A percentile compares a stretch with the other conserved stretches of the same genome.
phyloP scores from a whole-genome alignment of 305 asterid species.

The Rubia balearica region DNA sequence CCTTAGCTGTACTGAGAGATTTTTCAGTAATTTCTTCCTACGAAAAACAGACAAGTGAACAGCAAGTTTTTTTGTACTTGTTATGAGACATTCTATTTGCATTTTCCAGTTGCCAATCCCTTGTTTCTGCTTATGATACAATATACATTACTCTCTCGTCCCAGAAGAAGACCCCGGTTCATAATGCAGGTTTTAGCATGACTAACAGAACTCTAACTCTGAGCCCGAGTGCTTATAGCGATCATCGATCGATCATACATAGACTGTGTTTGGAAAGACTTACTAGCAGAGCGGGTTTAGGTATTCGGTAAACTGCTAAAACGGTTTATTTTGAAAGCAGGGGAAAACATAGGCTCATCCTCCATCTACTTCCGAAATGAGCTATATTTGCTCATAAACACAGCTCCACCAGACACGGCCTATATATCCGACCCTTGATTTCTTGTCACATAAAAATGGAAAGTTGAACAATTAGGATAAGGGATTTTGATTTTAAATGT shows the following conservation, averaged over 20 bases:
- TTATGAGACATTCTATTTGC: background rate
- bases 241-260: no score
- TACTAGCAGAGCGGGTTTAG: no score
- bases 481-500: background rate
- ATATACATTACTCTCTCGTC: background rate
- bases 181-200: background rate
- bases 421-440: no score
- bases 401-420: no score
- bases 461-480: background rate
- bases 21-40: background rate
- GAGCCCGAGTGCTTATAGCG: no score
- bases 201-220: no score
- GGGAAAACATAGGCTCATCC: no score
- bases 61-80: background rate
- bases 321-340: no score
- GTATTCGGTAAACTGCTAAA: no score
- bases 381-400: no score
- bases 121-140: background rate
- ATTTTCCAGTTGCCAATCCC: constrained; percentile 4
- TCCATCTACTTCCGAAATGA: no score
- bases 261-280: no score
- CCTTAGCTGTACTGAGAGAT: background rate
- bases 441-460: background rate
- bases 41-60: background rate
- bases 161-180: background rate